Evolutionary conservation across 495 filamentous ascomycete species (phyloP).

Genomic region (Ascobolus immersus): DNA sequence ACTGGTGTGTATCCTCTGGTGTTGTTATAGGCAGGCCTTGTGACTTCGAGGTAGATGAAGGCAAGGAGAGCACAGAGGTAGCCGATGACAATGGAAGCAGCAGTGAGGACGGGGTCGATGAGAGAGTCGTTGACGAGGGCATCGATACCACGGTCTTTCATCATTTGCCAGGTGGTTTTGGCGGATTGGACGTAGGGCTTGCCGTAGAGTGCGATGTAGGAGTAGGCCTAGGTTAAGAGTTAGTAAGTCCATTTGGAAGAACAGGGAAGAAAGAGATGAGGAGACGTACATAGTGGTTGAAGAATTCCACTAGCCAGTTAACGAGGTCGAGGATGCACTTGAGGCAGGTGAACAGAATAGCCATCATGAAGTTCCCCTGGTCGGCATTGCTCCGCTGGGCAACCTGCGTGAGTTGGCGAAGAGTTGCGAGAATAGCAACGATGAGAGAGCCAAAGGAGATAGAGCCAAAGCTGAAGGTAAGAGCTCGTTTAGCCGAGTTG

Average conservation of each 20-base stretch:
- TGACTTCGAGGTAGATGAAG: slow-evolving; percentile 63
- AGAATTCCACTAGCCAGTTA: slow-evolving; percentile 59
- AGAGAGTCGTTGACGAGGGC: slow-evolving; percentile 75
- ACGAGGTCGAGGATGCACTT: slow-evolving; percentile 51
- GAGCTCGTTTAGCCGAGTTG: slow-evolving; percentile 45
- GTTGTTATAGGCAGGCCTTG: slow-evolving; percentile 49
- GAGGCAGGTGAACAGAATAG: slow-evolving; percentile 42
- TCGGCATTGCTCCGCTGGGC: slow-evolving; percentile 36
- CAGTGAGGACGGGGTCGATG: slow-evolving; percentile 68
- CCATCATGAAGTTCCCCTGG: slow-evolving; percentile 42
- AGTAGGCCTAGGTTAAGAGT: slow-evolving; percentile 47
- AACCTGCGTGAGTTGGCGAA: slow-evolving; percentile 51
- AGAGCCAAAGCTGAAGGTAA: slow-evolving; percentile 78
- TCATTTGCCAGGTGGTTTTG: slow-evolving; percentile 73
- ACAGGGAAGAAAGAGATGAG: neutral
- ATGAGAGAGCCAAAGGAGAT: slow-evolving; percentile 66
- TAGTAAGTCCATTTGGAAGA: neutral
- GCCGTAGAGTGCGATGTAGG: slow-evolving; percentile 75
- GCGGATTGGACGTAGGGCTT: slow-evolving; percentile 63
- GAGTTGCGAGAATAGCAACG: slow-evolving; percentile 64
- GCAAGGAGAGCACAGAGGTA: slow-evolving; percentile 59
- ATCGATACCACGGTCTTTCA: slow-evolving; percentile 75
- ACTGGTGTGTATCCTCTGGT: slow-evolving; percentile 37
- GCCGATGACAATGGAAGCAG: slow-evolving; percentile 61
- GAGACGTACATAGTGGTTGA: slow-evolving; percentile 23